Base-by-base conservation (phyloP, 257 asterid species). In the Solanum microdontum region DNA sequence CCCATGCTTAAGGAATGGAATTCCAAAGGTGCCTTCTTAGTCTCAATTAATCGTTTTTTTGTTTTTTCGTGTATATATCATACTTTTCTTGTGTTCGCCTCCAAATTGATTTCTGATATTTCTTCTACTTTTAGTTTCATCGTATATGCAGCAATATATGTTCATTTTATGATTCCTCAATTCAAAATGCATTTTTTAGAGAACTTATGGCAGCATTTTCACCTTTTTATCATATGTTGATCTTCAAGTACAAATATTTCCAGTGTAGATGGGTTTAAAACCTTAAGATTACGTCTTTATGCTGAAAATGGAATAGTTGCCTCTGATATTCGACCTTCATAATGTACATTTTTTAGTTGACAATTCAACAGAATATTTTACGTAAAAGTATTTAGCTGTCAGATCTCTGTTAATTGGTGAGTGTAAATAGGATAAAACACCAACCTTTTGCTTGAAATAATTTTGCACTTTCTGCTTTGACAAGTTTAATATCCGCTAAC, bases 1-100 rank as follows among this genome's bases (percentile, higher is more conserved):
- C 72, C 99, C 99, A 11, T 97, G 98, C 93, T 87, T 97, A 87
- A 95, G 97, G 26, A 92, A 92, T 88, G 99, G 99, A 82, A 90
- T 96, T 39, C 95, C 99, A 19, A 97, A 97, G 98, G 99, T 97
- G 89, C 84, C 84, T 43, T 40, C 62, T 26, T 9, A 45, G 66
- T 40, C 84, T 28, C 33, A 75, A 24, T 79, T n/a, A 76, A n/a
- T 12, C 1, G 4, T 13, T 45, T 45, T 79, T 28, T 48, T 28
- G 39, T 30, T 28, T 80, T 28, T 45, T 80, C 37, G 6, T 10
- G 48, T 73, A 73, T 73, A 34, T 34, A 15, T 43, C 26, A 0
- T 80, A 28, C 33, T 80, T 45, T 26, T 48, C 84, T 26, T 45
- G 26, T 79, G 84, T 15, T 45, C 0, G n/a, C 26, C 28, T 80